Evolutionary conservation across 441 rosid species (phyloP), one percentile per base, ranked within the genome.

Genomic region (Erodium trifolium): DNA sequence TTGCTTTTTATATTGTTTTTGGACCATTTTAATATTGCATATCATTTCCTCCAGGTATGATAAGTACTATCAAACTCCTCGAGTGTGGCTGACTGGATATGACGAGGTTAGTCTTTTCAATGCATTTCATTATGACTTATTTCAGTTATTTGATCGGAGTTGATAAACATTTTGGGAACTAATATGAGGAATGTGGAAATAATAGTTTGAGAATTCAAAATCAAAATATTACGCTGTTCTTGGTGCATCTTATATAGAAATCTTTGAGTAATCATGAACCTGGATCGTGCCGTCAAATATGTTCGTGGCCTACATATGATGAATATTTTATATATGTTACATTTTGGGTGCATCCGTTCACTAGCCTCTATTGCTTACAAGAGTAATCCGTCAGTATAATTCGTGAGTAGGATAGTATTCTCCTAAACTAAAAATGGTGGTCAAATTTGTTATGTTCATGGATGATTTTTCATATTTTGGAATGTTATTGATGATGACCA

Each of bases 71-170:
- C 99, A 95, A 83, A 95, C 99, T 69, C 98, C 98, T 57, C 97
- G 97, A 65, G 97, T 95, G 63, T 95, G 99, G 99, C 90, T 95
- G 75, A 95, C 99, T 69, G 99, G 99, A 72, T 95, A 95, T 79
- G 98, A 95, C 71, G 99, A 95, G 99, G 98, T 95, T 68, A 69
- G 78, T 69, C 29, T 3, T 19, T 66, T 11, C 7, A 41, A 63
- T 35, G 65, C 16, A 0, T 66, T 5, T 31, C 14, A 34, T 75
- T 41, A 31, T 77, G 66, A 68, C 67, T 75, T 76, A 72, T 73
- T 55, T 72, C 45, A 68, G 71, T 71, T 71, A 66, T 59, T 59
- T 59, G 19, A 59, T 59, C 31, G 12, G 64, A 18, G 64, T 12
- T 19, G 29, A 23, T 19, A 59, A 59, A 59, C 34, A 9, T 10